Evolutionary conservation across 441 rosid genomes (phyloP), one percentile per base, ranked within the genome.

Genomic region (Corymbia citriodora): DNA sequence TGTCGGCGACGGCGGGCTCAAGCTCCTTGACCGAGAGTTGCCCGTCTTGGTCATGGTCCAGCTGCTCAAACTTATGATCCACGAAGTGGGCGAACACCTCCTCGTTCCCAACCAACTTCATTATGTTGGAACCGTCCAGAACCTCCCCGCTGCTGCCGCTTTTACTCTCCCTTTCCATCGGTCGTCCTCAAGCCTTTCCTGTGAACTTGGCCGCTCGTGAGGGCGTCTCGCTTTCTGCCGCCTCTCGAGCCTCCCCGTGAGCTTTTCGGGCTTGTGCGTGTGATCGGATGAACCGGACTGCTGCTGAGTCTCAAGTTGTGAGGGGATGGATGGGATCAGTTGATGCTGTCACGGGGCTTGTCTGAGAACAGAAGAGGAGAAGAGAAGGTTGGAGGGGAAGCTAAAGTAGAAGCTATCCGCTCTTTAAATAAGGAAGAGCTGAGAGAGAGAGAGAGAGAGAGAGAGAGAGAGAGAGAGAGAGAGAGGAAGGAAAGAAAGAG

Each of bases 1-100:
- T 96, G 93, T 97, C 99, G 90, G 97, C 97, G 90, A 97, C 99
- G 93, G 97, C 99, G 45, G 99, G 99, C 74, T 96, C 93, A 85
- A 98, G 95, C 92, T 98, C 99, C 49, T 93, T 95, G 91, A 97
- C 94, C 29, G 99, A 97, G 88, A 96, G 97, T 81, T 93, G 93
- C 81, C 98, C 98, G 92, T 97, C 99, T 63, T 88, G 93, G 93
- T 96, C 99, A 33, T 72, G 94, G 81, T 98, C 98, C 31, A 98
- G 93, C 90, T 96, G 96, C 50, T 95, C 89, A 90, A 98, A 98
- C 97, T 97, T 98, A 91, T 97, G 94, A 45, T 96, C 98, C 50
- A 97, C 97, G 92, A 95, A 97, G 87, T 87, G 92, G 89, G 90
- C 93, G 92, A 97, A 97, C 68, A 97, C 99, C 94, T 94, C 93